Base-by-base conservation (phyloP, 345 rosid species). In the Anastatica hierochuntica region DNA sequence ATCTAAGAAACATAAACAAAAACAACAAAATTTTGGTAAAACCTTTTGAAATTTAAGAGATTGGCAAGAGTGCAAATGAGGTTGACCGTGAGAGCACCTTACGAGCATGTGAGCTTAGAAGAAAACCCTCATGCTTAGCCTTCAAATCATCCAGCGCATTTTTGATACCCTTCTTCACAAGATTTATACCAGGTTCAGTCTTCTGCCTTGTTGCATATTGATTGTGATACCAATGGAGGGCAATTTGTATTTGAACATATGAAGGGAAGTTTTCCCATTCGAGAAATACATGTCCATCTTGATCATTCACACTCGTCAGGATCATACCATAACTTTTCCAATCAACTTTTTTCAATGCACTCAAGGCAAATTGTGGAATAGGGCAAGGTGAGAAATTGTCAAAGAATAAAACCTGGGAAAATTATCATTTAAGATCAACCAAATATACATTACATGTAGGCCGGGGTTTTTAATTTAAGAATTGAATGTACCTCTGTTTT, bases 291-390 rank as follows among this genome's bases (percentile, higher is more conserved):
- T 40, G 49, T 50, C 71, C 78, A 21, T 69, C 83, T 66, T 73
- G 75, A 45, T 83, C 83, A 30, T 33, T 64, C 55, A 70, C 69
- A 27, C 43, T 77, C 23, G 53, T 62, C 53, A 83, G 62, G 37
- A 55, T 60, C 78, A 92, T 71, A 59, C 95, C 98, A 47, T 88
- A 92, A 54, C 75, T 79, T 76, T 76, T 81, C 98, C 98, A 92
- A 59, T 84, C 84, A 43, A 83, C 54, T 72, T 77, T 69, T 56
- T 70, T 63, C 66, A 92, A 55, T 36, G 83, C 95, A 26, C 43
- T 78, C 43, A 79, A 64, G 53, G 75, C 68, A 63, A 77, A 49
- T 30, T 63, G 67, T 44, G 82, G 61, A 43, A 80, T 49, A 26
- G 79, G 52, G 64, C 73, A 68, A 52, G 82, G 84, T n/a, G 67